Evolutionary conservation across 108 stramenopile genomes (phyloP).

Genomic region (Conticribra guillardii): DNA sequence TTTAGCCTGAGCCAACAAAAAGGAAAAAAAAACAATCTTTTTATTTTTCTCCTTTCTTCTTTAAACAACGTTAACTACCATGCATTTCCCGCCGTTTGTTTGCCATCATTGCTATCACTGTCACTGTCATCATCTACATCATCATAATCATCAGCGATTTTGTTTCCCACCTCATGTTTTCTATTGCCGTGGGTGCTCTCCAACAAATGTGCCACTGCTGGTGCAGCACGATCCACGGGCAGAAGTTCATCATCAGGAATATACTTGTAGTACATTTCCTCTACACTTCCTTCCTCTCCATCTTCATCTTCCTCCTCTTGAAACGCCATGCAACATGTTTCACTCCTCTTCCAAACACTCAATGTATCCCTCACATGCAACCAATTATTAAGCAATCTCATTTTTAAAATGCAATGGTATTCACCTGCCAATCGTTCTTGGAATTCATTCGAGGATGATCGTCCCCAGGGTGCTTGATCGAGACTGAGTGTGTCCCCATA

Average conservation of each 20-base stretch:
- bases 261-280: constrained; percentile 77
- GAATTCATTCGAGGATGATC: constrained; percentile 79
- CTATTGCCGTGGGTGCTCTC: neutral
- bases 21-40: no score
- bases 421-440: constrained; percentile 76
- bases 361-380: constrained; percentile 82
- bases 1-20: no score
- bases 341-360: constrained; percentile 86
- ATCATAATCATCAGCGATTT: no score
- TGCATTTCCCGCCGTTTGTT: constrained; percentile 22
- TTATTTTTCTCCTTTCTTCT: no score
- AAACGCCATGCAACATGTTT: constrained; percentile 74
- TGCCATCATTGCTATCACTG: neutral
- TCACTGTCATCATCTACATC: neutral
- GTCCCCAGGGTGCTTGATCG: constrained; percentile 89
- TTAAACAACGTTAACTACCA: no score
- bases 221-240: constrained; percentile 62
- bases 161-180: no score
- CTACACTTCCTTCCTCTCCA: constrained; percentile 44
- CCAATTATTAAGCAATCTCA: constrained; percentile 73
- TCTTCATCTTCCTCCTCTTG: constrained; percentile 57
- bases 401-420: constrained; percentile 86
- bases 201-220: constrained; percentile 54
- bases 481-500: constrained; percentile 64
- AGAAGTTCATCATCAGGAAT: constrained; percentile 79